Percentiles rank a stretch among this genome's conserved stretches.
Conservation (phyloP, 2,329 filamentous ascomycete species). For the Lachnellula subtilissima region DNA sequence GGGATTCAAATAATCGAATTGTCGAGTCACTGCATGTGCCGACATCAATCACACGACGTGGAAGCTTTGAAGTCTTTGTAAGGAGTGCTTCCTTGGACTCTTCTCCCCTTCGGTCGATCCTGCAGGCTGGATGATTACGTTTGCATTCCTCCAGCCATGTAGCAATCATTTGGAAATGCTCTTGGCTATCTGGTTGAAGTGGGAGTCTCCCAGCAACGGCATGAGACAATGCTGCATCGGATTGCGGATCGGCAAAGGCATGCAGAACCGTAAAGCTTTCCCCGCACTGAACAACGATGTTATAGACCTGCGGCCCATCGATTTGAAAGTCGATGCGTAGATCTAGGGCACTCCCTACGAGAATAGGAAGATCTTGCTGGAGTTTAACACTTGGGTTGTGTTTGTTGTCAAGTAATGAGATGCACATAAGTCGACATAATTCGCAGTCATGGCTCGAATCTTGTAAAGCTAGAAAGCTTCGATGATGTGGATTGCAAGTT, state of each 20-base stretch:
- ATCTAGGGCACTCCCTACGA: neutral
- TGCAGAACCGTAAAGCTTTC: neutral
- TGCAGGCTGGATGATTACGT: neutral
- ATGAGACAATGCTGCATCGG: neutral
- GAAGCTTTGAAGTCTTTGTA: neutral
- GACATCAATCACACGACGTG: neutral
- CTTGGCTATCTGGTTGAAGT: neutral
- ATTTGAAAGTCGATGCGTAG: neutral
- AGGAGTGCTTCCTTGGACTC: neutral
- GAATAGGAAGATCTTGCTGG: neutral
- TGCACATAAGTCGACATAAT: neutral
- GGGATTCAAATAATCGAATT: neutral
- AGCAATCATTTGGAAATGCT: neutral
- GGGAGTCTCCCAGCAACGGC: neutral
- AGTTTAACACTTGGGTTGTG: neutral
- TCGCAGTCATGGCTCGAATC: neutral
- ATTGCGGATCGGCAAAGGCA: neutral
- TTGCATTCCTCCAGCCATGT: neutral
- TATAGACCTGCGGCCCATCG: neutral
- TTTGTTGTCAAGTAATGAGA: neutral
- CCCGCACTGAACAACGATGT: slow-evolving; percentile 1
- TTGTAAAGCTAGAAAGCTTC: neutral
- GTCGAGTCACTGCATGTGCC: neutral
- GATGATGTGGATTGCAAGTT: neutral
- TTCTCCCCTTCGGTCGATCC: neutral